Percentiles rank a stretch among this genome's conserved stretches.
phyloP scores from a whole-genome alignment of 2,329 filamentous ascomycete genomes.

The Thielaviopsis ethacetica region DNA sequence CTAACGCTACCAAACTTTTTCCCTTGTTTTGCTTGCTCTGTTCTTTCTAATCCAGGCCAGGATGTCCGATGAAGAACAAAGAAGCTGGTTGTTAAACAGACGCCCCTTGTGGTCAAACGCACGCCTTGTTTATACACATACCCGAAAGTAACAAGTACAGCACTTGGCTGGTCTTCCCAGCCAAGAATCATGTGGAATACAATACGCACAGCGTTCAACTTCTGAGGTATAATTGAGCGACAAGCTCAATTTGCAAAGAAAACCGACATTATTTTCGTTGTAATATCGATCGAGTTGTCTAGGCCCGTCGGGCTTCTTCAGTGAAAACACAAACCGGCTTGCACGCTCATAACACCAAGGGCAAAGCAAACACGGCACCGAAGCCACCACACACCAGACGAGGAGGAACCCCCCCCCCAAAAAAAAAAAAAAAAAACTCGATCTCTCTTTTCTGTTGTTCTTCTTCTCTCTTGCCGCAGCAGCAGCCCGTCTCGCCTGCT shows the following conservation, averaged over 20 bases:
- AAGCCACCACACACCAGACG: not conserved
- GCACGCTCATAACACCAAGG: no score
- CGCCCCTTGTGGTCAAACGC: not conserved
- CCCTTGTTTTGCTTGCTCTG: no score
- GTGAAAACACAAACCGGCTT: no score
- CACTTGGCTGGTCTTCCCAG: no score
- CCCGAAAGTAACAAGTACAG: not conserved
- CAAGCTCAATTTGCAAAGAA: no score
- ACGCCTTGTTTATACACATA: not conserved
- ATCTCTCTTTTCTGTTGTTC: not conserved
- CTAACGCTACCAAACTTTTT: no score
- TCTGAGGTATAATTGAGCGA: no score
- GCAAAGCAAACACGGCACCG: not conserved
- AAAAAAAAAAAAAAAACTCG: not conserved
- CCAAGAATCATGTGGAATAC: no score
- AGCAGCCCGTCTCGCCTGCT: not conserved
- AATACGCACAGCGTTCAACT: no score
- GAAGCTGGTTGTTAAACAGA: not conserved
- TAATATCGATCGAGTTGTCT: no score
- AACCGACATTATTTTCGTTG: no score
- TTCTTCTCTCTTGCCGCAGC: not conserved
- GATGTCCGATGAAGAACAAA: not conserved
- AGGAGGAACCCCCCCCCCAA: not conserved
- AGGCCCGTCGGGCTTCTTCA: no score
- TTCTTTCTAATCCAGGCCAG: not conserved